phyloP scores from a whole-genome alignment of 148 eudicot genomes.

The Rhododendron griersonianum region DNA sequence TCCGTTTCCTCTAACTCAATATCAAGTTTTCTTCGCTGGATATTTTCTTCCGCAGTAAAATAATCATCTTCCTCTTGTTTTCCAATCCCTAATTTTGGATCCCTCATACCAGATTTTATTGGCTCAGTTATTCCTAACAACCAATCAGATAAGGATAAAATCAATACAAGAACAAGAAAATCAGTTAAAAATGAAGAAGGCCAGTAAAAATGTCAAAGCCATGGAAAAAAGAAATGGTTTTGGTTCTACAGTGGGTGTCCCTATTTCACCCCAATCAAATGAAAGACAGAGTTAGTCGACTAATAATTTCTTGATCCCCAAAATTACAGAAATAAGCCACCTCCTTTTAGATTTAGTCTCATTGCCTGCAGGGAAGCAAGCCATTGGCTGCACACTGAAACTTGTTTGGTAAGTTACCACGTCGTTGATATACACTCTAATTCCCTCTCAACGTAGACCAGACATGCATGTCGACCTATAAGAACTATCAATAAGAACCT shows the following conservation, averaged over 20 bases:
- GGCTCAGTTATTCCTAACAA: slow-evolving; percentile 78
- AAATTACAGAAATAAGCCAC: background rate
- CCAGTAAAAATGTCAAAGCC: background rate
- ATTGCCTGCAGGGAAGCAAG: background rate
- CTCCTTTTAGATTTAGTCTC: background rate
- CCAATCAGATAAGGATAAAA: background rate
- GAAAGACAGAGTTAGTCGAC: background rate
- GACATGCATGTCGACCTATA: background rate
- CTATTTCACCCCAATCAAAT: background rate
- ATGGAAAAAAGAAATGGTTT: background rate
- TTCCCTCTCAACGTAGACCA: background rate
- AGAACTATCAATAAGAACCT: background rate
- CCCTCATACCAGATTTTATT: slow-evolving; percentile 86
- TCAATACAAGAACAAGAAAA: slow-evolving; percentile 3
- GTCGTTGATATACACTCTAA: background rate
- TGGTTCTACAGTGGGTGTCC: background rate
- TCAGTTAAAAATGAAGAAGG: background rate
- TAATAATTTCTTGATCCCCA: background rate
- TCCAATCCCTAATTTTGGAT: slow-evolving; percentile 79
- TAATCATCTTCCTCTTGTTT: slow-evolving; percentile 96
- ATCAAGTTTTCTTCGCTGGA: slow-evolving; percentile 83
- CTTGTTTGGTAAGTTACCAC: background rate
- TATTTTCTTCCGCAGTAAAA: slow-evolving; percentile 88
- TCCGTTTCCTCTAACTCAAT: slow-evolving; percentile 86
- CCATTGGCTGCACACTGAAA: background rate